Conservation (phyloP, 2,329 filamentous ascomycete genomes). For the Colletotrichum tofieldiae region DNA sequence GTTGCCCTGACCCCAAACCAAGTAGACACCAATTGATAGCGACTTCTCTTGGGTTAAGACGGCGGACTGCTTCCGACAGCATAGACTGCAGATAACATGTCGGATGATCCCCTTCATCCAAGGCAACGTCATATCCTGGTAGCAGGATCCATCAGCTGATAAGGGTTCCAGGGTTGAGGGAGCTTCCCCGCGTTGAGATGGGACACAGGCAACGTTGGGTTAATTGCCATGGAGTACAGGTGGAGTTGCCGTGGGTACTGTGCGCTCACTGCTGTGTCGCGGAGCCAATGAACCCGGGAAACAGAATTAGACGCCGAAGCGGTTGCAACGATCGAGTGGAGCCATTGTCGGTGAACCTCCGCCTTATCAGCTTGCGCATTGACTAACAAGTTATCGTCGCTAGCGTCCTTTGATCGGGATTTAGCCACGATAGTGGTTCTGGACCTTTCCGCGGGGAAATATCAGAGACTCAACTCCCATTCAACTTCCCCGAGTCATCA, state of each 20-base stretch:
- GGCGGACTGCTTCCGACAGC: background rate
- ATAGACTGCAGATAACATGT: constrained; percentile 37
- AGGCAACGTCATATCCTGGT: constrained; percentile 22
- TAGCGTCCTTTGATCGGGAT: constrained; percentile 26
- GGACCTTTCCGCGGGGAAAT: constrained; percentile 43
- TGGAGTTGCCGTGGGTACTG: constrained; percentile 34
- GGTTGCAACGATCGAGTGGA: constrained; percentile 24
- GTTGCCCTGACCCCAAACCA: background rate
- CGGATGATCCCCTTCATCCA: background rate
- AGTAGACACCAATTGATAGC: constrained; percentile 9
- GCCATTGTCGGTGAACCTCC: constrained; percentile 38
- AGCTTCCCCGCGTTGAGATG: constrained; percentile 33
- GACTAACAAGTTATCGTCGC: constrained; percentile 34
- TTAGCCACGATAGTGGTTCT: constrained; percentile 26
- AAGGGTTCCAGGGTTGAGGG: constrained; percentile 12
- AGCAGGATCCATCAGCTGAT: constrained; percentile 27
- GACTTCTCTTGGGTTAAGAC: background rate
- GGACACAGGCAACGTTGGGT: constrained; percentile 2
- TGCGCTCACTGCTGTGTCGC: constrained; percentile 10
- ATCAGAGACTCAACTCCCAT: constrained; percentile 34
- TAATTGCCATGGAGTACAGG: constrained; percentile 15
- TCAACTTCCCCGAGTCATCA: constrained; percentile 35
- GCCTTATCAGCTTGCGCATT: constrained; percentile 42
- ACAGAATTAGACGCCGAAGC: constrained; percentile 23
- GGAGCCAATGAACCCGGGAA: constrained; percentile 7